phyloP scores from a whole-genome alignment of 2,329 filamentous ascomycete species.

The Cladosporium colombiae region DNA sequence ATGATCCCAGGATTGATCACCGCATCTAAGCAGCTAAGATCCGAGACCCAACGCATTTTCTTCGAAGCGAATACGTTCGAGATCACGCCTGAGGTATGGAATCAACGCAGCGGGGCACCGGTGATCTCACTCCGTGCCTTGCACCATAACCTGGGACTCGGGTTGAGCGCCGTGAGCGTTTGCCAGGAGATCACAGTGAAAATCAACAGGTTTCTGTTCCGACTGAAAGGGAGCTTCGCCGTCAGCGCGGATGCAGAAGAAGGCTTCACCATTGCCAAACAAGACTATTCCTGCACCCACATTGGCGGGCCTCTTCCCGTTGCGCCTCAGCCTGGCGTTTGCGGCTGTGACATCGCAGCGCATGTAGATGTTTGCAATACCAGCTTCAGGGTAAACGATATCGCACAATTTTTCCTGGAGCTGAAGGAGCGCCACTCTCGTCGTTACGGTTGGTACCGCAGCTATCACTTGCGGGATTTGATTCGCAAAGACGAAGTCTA shows the following conservation, averaged over 20 bases:
- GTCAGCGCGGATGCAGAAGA: not conserved
- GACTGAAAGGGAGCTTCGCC: not conserved
- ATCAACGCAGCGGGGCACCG: not conserved
- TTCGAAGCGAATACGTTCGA: not conserved
- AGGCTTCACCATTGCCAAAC: not conserved
- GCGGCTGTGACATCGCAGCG: not conserved
- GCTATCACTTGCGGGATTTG: not conserved
- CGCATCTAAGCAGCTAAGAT: not conserved
- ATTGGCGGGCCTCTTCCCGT: not conserved
- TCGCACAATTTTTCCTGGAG: not conserved
- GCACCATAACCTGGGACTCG: not conserved
- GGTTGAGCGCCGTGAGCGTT: not conserved
- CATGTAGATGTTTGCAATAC: no score
- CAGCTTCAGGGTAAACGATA: not conserved
- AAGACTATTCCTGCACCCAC: not conserved
- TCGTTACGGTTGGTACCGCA: not conserved
- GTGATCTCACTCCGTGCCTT: not conserved
- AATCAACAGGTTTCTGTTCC: not conserved
- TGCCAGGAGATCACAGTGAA: not conserved
- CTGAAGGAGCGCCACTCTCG: not conserved
- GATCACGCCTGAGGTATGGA: not conserved
- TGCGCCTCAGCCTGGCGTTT: not conserved
- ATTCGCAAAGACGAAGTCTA: not conserved
- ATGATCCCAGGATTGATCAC: not conserved
- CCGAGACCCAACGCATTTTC: not conserved